phyloP scores from a whole-genome alignment of 768 basidiomycete species.

The Leucocoprinus leucothites region DNA sequence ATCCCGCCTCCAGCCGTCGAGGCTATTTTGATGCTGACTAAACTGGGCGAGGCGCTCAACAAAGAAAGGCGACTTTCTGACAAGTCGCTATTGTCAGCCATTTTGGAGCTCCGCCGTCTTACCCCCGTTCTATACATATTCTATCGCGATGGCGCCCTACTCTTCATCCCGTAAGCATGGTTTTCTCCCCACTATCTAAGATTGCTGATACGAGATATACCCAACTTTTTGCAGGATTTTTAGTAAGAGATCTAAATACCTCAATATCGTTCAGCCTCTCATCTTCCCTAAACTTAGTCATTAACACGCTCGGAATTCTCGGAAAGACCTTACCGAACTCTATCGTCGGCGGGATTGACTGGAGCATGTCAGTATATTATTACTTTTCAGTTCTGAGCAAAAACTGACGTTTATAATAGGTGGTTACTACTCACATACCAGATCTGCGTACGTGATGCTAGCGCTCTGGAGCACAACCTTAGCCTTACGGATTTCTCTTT shows the following conservation, averaged over 20 bases:
- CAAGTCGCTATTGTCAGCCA: not conserved
- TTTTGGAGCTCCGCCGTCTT: not conserved
- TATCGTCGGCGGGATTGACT: not conserved
- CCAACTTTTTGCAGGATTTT: not conserved
- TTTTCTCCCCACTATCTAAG: no score
- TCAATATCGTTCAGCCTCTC: not conserved
- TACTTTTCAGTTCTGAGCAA: not conserved
- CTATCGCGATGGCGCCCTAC: not conserved
- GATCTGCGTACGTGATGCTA: not conserved
- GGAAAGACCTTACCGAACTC: not conserved
- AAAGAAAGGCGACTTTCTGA: not conserved
- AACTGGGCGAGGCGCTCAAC: not conserved
- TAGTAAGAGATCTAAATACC: not conserved
- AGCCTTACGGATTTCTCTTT: not conserved
- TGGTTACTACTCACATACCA: not conserved
- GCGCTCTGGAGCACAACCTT: no score
- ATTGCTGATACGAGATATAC: not conserved
- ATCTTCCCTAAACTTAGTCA: not conserved
- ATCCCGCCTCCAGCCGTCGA: not conserved
- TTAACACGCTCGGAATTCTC: not conserved
- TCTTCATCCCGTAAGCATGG: not conserved
- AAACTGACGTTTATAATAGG: not conserved
- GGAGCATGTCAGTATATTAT: not conserved
- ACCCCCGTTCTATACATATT: not conserved
- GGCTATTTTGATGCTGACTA: not conserved